phyloP scores from a whole-genome alignment of 441 rosid genomes.

The Erysimum pusillum region DNA sequence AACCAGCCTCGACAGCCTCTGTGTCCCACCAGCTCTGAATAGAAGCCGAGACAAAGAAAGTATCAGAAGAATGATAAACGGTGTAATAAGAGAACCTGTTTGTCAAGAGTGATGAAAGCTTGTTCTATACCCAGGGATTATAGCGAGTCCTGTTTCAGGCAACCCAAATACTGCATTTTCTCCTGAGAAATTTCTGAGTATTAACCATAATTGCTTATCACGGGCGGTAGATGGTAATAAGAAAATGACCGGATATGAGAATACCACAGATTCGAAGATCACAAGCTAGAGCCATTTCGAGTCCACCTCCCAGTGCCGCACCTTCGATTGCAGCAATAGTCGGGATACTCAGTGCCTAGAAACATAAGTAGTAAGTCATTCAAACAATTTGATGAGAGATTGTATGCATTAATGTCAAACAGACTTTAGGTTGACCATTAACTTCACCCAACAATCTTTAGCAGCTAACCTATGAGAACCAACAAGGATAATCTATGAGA shows the following conservation, averaged over 20 bases:
- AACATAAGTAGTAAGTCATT: slow-evolving; percentile 19
- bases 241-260: slow-evolving; percentile 28
- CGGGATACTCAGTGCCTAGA: slow-evolving; percentile 74
- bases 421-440: background rate
- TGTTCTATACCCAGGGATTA: slow-evolving; percentile 79
- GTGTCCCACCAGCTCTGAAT: slow-evolving; percentile 90
- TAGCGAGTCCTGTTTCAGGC: slow-evolving; percentile 97
- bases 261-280: slow-evolving; percentile 93
- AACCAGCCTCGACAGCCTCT: slow-evolving; percentile 82
- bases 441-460: background rate
- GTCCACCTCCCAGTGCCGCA: slow-evolving; percentile 92
- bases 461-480: background rate
- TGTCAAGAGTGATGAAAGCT: slow-evolving; percentile 20
- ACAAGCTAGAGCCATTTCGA: slow-evolving; percentile 94
- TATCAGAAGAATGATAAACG: slow-evolving; percentile 23
- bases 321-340: slow-evolving; percentile 95
- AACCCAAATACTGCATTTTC: slow-evolving; percentile 83
- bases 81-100: background rate
- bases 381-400: background rate
- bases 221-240: background rate
- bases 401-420: slow-evolving; percentile 1
- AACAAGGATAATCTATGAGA: slow-evolving; percentile 9
- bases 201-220: slow-evolving; percentile 14
- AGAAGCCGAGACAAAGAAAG: slow-evolving; percentile 35
- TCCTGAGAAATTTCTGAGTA: slow-evolving; percentile 53